phyloP scores from a whole-genome alignment of 1,139 yeast species.

The Suhomyces taliae region DNA sequence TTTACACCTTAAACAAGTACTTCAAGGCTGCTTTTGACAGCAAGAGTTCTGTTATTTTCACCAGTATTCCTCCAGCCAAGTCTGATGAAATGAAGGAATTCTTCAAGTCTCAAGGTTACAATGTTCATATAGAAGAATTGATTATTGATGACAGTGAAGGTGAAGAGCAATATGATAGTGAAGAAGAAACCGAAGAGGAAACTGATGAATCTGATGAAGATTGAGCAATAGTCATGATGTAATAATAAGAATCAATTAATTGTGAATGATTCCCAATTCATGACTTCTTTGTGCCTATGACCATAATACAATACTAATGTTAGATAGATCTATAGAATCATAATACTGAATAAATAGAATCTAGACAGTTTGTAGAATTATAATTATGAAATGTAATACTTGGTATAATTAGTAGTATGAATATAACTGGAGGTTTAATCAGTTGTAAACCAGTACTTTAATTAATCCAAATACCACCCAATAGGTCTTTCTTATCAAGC shows the following conservation, averaged over 20 bases:
- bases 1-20: constrained; percentile 56
- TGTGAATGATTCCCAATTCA: too few species aligned
- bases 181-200: constrained; percentile 13
- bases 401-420: too few species aligned
- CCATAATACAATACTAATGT: background rate
- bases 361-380: too few species aligned
- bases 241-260: background rate
- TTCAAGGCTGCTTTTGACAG: constrained; percentile 62
- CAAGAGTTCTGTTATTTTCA: constrained; percentile 57
- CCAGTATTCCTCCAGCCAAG: constrained; percentile 73
- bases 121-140: constrained; percentile 57
- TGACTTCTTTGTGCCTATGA: background rate
- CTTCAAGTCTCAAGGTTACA: constrained; percentile 58
- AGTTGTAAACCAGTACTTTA: too few species aligned
- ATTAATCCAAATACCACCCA: too few species aligned
- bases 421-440: too few species aligned
- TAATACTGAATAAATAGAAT: background rate
- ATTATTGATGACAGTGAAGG: constrained; percentile 16
- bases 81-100: constrained; percentile 46
- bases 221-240: background rate
- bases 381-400: too few species aligned
- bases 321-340: background rate
- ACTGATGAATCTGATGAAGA: constrained; percentile 11
- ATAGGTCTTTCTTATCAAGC: too few species aligned
- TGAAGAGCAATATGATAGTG: constrained; percentile 23